phyloP scores from a whole-genome alignment of 345 rosid species.

The Acer negundo region DNA sequence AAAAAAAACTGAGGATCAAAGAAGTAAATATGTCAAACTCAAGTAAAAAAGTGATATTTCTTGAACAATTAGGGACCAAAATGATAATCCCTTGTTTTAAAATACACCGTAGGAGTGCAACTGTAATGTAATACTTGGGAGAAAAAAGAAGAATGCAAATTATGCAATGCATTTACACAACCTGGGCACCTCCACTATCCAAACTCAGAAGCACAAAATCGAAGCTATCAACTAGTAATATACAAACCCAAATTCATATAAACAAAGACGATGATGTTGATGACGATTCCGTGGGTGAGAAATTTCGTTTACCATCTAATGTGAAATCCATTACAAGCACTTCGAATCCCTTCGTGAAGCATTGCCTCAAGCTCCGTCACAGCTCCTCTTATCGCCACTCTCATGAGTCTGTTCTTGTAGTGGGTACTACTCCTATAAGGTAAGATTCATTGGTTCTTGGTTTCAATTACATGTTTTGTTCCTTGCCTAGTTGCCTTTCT shows the following conservation, averaged over 20 bases:
- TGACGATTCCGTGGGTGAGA: slow-evolving; percentile 16
- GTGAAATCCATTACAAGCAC: slow-evolving; percentile 63
- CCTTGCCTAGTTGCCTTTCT: no score
- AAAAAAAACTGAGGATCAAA: no score
- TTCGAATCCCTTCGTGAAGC: slow-evolving; percentile 83
- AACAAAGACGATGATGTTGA: not conserved
- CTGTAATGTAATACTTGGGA: no score
- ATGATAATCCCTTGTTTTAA: no score
- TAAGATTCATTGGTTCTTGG: slow-evolving; percentile 13
- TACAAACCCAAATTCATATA: slow-evolving; percentile 16
- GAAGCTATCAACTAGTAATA: slow-evolving; percentile 23
- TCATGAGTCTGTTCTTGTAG: slow-evolving; percentile 72
- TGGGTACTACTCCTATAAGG: slow-evolving; percentile 87
- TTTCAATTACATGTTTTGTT: no score
- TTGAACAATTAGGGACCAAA: no score
- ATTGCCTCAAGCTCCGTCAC: slow-evolving; percentile 81
- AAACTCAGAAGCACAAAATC: slow-evolving; percentile 24
- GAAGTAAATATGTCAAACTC: no score
- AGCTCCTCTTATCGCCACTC: slow-evolving; percentile 84
- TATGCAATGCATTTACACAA: slow-evolving; percentile 33
- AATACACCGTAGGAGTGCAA: no score
- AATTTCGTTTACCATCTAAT: slow-evolving; percentile 43
- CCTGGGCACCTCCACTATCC: slow-evolving; percentile 22
- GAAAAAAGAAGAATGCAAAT: slow-evolving; percentile 11
- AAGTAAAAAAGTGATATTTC: no score